Base-by-base conservation (phyloP, 768 basidiomycete species). In the Trametes cinnabarina region DNA sequence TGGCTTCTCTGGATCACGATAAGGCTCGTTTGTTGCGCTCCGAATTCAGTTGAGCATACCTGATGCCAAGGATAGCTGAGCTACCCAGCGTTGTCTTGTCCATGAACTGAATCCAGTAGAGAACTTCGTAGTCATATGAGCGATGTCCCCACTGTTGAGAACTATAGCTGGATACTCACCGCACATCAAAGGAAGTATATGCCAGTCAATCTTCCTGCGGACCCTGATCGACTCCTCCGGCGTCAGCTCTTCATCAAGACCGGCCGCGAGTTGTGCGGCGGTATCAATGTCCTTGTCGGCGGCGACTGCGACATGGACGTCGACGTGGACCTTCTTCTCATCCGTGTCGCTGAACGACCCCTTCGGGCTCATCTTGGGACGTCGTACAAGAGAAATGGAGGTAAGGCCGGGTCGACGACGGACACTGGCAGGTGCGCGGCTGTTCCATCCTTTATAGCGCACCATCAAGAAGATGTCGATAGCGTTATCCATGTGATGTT, bases 81-180 rank as follows among this genome's bases (percentile, higher is more conserved):
- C 78, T 82, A 1, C 86, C 87, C 3, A 89, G 73, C 0, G 87
- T 90, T 0, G 83, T 85, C 71, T 88, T 88, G 61, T 89, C 88
- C 84, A 88, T 88, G 58, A 84, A 88, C 66, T 89, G 87, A n/a
- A 90, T 78, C 80, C 87, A 84, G 57, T 62, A 55, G 3, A 57
- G 63, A 10, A 57, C 68, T 63, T 20, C 14, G 25, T 6, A 22
- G n/a, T 46, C 30, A 11, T 25, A 30, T 9, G 17, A 30, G 26
- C 28, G 9, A 32, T 32, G 7, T 2, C n/a, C 23, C 26, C 9
- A 40, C 14, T 20, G 25, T 11, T 11, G n/a, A 10, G 9, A 44
- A 20, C 19, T 32, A 30, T 43, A 23, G 32, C 34, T 22, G 5
- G 10, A 47, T 15, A 81, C 86, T 65, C 68, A 87, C 86, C 76